Evolutionary conservation across 2,329 filamentous ascomycete species (phyloP).

Genomic region (Sporothrix brunneoviolacea): DNA sequence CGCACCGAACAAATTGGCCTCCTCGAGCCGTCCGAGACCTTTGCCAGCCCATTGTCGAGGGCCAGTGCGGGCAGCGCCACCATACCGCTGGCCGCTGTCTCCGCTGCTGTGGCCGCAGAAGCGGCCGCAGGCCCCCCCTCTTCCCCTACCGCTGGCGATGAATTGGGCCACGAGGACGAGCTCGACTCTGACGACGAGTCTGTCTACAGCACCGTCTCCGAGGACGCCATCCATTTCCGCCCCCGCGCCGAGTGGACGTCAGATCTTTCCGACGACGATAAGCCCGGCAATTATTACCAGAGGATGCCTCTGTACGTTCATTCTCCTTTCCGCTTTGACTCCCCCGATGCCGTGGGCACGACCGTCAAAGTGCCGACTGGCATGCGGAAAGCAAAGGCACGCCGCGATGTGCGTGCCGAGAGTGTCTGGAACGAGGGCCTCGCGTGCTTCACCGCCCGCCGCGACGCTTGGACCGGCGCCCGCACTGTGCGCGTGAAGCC

Average conservation of each 20-base stretch:
- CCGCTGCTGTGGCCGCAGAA: conserved; percentile 3
- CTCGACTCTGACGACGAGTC: conserved; percentile 41
- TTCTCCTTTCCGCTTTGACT: conserved; percentile 47
- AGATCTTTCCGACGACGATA: conserved; percentile 47
- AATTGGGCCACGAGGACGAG: conserved; percentile 29
- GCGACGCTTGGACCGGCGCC: conserved; percentile 83
- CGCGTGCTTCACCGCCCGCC: conserved; percentile 67
- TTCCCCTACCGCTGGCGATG: neutral
- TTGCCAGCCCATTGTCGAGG: conserved; percentile 7
- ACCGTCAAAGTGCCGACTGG: conserved; percentile 35
- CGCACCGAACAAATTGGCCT: conserved; percentile 10
- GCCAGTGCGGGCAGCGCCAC: neutral
- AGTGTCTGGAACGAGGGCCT: conserved; percentile 75
- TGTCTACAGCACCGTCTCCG: conserved; percentile 51
- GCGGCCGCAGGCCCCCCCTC: neutral
- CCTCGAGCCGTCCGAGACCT: conserved; percentile 8
- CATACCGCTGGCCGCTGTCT: conserved; percentile 5
- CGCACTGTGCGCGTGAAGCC: conserved; percentile 49
- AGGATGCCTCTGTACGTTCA: conserved; percentile 21
- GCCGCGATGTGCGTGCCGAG: conserved; percentile 55
- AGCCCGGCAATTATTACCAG: conserved; percentile 20
- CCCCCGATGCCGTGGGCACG: conserved; percentile 39
- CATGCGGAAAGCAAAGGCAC: conserved; percentile 48
- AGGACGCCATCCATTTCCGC: conserved; percentile 44
- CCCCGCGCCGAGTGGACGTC: conserved; percentile 51